Evolutionary conservation across 768 basidiomycete species (phyloP).

Genomic region (Leccinum aurantiacum): DNA sequence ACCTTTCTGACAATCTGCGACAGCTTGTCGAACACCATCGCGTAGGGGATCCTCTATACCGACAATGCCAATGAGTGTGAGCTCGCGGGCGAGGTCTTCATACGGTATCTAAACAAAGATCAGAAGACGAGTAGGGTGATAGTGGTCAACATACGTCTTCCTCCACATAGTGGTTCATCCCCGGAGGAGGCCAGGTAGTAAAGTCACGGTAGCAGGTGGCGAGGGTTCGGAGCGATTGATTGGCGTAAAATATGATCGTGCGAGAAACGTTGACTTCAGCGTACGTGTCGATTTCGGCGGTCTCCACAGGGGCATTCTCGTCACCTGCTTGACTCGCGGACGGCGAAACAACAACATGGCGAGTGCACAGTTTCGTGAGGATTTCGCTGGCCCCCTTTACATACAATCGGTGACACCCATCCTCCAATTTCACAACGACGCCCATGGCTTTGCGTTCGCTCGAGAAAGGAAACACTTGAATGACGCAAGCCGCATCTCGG

Average conservation of each 20-base stretch:
- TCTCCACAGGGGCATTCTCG: constrained; percentile 45
- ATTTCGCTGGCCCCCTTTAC: constrained; percentile 96
- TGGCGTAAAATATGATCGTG: constrained; percentile 97
- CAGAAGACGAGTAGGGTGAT: constrained; percentile 3
- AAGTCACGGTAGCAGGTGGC: constrained; percentile 93
- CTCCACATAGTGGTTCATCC: constrained; percentile 38
- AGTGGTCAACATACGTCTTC: constrained; percentile 49
- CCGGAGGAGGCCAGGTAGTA: constrained; percentile 76
- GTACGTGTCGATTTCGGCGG: constrained; percentile 58
- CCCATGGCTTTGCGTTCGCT: constrained; percentile 95
- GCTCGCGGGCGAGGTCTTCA: constrained; percentile 63
- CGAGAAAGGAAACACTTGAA: constrained; percentile 93
- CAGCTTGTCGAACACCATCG: constrained; percentile 84
- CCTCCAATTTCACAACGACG: constrained; percentile 64
- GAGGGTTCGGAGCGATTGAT: constrained; percentile 92
- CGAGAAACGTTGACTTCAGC: constrained; percentile 81
- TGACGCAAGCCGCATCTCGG: constrained; percentile 56
- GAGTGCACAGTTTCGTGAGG: constrained; percentile 70
- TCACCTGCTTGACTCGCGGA: constrained; percentile 18
- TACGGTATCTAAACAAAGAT: constrained; percentile 56
- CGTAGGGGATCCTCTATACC: constrained; percentile 98
- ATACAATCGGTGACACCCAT: constrained; percentile 65
- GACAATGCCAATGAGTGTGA: constrained; percentile 86
- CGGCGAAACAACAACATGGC: constrained; percentile 66
- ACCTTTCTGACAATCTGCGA: constrained; percentile 81